Evolutionary conservation across 1,284 basidiomycete genomes (phyloP), one percentile per base, ranked within the genome.

Genomic region (Neolentinus lepideus): DNA sequence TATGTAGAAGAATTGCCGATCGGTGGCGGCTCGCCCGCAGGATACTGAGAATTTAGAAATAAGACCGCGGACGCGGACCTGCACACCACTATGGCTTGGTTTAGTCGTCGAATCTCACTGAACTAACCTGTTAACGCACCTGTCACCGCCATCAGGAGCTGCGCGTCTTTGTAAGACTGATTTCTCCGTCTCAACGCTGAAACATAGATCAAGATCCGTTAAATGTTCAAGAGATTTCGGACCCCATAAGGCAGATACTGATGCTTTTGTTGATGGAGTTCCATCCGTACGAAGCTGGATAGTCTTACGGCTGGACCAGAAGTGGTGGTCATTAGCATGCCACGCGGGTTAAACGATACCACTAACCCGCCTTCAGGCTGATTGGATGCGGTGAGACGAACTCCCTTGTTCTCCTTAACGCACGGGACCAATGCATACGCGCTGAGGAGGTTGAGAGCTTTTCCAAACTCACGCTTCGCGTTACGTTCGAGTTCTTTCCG

Each of bases 1-100:
- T 64, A 99, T 78, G 66, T 89, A 99, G 71, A 93, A 93, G 70
- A 91, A 98, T 64, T 98, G 96, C 1, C 95, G 75, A 66, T 98
- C 97, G 0, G 85, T 80, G 11, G 84, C 83, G 1, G 83, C 78
- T 31, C 94, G 74, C 1, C 95, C 96, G 55, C 81, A 80, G 0
- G 84, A 85, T 1, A 82, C 69, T 0, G 78, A 64, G 55, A 94
- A 94, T 62, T 85, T 89, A 3, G 92, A 95, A 31, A 94, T 81
- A 1, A 94, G 72, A 1, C 94, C 94, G 29, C 76, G 77, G 0
- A 94, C 80, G 11, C 69, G 67, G n/a, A 92, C 76, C 10, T 70
- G 65, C 4, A 80, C 79, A 2, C 71, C 65, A 19, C 61, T 51
- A 3, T 60, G 60, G 24, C 63, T 65, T 10, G 3, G 53, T 8